These are phyloP conservation scores for Crotalaria pallida DNA, from an alignment of 306 rosid genomes.

Conservation along the genomic window DNA sequence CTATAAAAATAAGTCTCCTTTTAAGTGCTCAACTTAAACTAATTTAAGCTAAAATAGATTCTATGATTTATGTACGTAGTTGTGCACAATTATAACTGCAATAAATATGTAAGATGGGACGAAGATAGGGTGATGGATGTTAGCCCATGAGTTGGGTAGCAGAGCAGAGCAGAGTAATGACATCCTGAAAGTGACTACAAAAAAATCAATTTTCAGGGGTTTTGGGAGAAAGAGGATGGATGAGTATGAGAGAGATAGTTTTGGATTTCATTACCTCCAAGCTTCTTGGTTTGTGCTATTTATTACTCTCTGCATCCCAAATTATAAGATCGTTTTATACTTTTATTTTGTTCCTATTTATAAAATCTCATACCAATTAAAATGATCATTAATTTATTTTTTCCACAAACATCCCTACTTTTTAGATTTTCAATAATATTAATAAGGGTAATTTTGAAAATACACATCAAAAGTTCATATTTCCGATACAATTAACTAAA, in stretches of 20 bases:
- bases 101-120: conserved; percentile 14
- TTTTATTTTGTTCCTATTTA: no score
- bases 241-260: not conserved
- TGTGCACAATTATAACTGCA: conserved; percentile 6
- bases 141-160: conserved; percentile 13
- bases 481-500: no score
- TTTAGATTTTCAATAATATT: no score
- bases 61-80: not conserved
- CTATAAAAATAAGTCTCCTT: not conserved
- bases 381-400: no score
- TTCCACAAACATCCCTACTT: no score
- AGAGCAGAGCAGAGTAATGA: not conserved
- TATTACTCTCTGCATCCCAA: no score
- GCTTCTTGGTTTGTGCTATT: no score
- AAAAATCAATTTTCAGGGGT: conserved; percentile 2
- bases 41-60: not conserved
- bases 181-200: not conserved
- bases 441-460: no score
- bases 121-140: conserved; percentile 9
- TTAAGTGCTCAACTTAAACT: not conserved
- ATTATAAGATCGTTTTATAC: no score
- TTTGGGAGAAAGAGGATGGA: not conserved
- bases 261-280: no score
- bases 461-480: no score
- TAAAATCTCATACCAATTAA: no score